phyloP scores from a whole-genome alignment of 352 stramenopile species.

The Pilasporangium apinafurcum region DNA sequence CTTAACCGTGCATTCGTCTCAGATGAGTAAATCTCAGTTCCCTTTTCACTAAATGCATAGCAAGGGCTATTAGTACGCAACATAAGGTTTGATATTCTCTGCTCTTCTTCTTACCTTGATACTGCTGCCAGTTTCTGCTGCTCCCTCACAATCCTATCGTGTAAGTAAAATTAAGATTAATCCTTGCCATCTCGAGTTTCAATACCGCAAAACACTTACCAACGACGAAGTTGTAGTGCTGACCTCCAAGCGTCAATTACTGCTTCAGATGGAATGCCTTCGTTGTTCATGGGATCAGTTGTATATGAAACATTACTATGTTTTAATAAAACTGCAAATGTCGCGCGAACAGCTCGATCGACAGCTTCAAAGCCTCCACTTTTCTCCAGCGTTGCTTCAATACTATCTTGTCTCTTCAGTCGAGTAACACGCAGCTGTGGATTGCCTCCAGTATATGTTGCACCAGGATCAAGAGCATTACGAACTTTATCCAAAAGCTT shows the following conservation, averaged over 20 bases:
- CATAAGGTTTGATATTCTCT: not conserved
- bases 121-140: constrained; percentile 77
- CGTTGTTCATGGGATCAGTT: constrained; percentile 46
- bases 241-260: constrained; percentile 72
- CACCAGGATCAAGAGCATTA: constrained; percentile 49
- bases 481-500: constrained; percentile 81
- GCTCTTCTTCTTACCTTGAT: constrained; percentile 24
- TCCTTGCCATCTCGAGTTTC: not conserved
- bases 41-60: constrained; percentile 19
- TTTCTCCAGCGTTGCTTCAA: constrained; percentile 79
- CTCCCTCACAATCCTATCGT: constrained; percentile 76
- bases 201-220: constrained; percentile 23
- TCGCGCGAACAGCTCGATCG: constrained; percentile 68
- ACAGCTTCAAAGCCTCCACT: constrained; percentile 79
- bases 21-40: constrained; percentile 15
- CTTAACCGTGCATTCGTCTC: constrained; percentile 58
- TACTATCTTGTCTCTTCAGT: constrained; percentile 77
- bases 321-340: constrained; percentile 78
- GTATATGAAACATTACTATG: constrained; percentile 76
- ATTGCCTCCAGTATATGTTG: constrained; percentile 28
- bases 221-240: constrained; percentile 73
- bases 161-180: not conserved
- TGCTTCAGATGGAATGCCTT: constrained; percentile 53
- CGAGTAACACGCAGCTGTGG: constrained; percentile 52
- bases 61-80: not conserved